Conservation (phyloP, 2,329 filamentous ascomycete genomes). For the Pseudogymnoascus sp. region DNA sequence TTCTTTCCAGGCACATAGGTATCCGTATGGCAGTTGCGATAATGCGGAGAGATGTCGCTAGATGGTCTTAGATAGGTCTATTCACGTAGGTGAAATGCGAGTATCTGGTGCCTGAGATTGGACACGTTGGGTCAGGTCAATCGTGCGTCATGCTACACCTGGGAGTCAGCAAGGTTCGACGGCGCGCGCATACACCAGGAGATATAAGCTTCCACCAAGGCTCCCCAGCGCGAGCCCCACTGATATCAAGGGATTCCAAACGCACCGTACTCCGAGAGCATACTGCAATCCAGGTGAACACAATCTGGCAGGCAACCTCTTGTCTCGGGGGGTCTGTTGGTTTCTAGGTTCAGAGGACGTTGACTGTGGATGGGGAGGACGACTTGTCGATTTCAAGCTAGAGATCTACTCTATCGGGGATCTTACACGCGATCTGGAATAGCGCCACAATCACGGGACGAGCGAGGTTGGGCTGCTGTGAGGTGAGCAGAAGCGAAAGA, state of each 20-base stretch:
- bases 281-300: neutral
- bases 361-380: neutral
- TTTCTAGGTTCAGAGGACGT: neutral
- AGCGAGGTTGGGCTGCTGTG: neutral
- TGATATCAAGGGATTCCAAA: slow-evolving; percentile 1
- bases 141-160: slow-evolving; percentile 2
- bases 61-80: neutral
- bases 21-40: slow-evolving; percentile 2
- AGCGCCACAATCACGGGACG: slow-evolving; percentile 9
- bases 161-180: neutral
- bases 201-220: slow-evolving; percentile 7
- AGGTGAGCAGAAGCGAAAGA: neutral
- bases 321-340: neutral
- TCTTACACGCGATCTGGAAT: slow-evolving; percentile 9
- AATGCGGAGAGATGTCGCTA: neutral
- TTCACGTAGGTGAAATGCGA: neutral
- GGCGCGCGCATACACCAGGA: slow-evolving; percentile 2
- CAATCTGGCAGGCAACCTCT: neutral
- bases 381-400: slow-evolving; percentile 6
- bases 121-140: neutral
- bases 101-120: slow-evolving; percentile 1
- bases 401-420: slow-evolving; percentile 9
- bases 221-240: slow-evolving; percentile 4
- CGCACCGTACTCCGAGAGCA: slow-evolving; percentile 2
- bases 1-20: slow-evolving; percentile 7